Conservation (phyloP, 331 rosid species). For the Telfairia occidentalis region DNA sequence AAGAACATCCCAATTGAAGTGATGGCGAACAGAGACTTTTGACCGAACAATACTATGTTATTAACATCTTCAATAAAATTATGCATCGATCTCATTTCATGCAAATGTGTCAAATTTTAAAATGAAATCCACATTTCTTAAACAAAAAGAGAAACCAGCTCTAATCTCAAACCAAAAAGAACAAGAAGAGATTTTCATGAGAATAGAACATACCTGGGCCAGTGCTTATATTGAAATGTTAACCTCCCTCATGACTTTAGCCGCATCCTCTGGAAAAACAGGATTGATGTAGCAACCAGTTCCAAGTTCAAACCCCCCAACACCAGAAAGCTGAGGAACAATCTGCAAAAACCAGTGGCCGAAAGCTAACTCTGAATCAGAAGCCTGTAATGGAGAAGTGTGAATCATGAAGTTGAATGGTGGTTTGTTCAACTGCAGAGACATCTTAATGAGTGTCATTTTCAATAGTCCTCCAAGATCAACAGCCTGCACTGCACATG, state of each 20-base stretch:
- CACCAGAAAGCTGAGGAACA: constrained; percentile 52
- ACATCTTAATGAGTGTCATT: constrained; percentile 54
- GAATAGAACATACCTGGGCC: neutral
- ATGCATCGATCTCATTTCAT: neutral
- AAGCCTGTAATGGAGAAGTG: constrained; percentile 36
- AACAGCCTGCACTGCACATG: constrained; percentile 43
- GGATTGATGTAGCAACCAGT: constrained; percentile 81
- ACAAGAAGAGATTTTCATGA: neutral
- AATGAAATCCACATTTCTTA: neutral
- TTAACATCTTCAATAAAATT: neutral
- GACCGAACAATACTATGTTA: neutral
- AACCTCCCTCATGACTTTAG: constrained; percentile 64
- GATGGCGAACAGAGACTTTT: neutral
- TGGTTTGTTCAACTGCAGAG: constrained; percentile 66
- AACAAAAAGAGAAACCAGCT: neutral
- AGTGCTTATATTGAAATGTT: constrained; percentile 24
- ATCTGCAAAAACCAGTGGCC: constrained; percentile 82
- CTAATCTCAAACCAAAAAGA: neutral
- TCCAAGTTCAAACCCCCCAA: constrained; percentile 74
- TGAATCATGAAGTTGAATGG: constrained; percentile 79
- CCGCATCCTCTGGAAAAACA: constrained; percentile 82
- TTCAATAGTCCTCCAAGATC: constrained; percentile 72
- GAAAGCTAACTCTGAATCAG: constrained; percentile 35
- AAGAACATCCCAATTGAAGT: neutral
- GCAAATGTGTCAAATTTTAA: neutral